These are phyloP conservation scores for Dothiorella sarmentorum DNA, from an alignment of 2,329 filamentous ascomycete species.

Conservation along the genomic window DNA sequence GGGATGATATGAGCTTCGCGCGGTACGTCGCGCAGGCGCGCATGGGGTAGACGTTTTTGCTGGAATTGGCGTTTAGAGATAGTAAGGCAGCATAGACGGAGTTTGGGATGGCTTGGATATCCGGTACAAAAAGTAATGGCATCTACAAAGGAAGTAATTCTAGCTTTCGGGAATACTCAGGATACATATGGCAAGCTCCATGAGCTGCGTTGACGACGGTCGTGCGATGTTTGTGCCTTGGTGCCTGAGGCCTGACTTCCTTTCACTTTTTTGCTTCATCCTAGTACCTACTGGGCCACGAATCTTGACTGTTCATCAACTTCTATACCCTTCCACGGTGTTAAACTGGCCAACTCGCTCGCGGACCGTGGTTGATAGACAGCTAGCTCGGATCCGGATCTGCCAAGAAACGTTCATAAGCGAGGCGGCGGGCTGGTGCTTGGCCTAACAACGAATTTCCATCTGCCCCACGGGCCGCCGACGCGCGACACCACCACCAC, in stretches of 20 bases:
- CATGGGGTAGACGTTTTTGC: conserved; percentile 5
- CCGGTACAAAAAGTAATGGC: background rate
- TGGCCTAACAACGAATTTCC: conserved; percentile 17
- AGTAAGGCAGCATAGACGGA: conserved; percentile 7
- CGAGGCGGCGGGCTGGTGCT: conserved; percentile 6
- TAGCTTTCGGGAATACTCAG: no score
- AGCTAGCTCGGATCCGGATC: no score
- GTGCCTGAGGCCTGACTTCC: background rate
- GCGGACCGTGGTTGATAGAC: no score
- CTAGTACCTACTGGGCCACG: no score
- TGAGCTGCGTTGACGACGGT: background rate
- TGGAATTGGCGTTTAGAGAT: conserved; percentile 5
- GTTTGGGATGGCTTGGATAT: background rate
- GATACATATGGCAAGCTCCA: background rate
- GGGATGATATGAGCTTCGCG: conserved; percentile 51
- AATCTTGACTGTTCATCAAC: no score
- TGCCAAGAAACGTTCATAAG: conserved; percentile 13
- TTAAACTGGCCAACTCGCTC: no score
- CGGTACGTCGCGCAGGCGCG: conserved; percentile 44
- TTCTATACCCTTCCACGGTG: no score
- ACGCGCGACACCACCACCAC: conserved; percentile 17
- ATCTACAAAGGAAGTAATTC: background rate
- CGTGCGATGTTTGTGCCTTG: background rate
- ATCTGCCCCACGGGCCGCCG: conserved; percentile 18
- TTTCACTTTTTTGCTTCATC: no score